Evolutionary conservation across 2,329 filamentous ascomycete genomes (phyloP).

Genomic region (Hymenoscyphus salicellus): DNA sequence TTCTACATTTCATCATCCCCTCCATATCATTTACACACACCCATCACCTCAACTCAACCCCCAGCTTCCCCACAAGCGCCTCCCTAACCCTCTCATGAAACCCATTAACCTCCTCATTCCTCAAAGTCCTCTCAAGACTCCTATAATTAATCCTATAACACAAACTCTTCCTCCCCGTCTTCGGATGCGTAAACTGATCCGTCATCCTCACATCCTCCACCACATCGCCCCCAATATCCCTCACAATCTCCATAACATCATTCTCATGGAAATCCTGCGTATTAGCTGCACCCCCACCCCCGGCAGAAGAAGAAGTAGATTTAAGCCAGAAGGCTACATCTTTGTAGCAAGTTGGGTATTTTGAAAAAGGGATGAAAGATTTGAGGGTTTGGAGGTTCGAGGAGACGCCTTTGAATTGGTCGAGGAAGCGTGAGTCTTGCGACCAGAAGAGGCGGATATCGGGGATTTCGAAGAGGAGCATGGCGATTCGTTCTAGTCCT

Average conservation of each 20-base stretch:
- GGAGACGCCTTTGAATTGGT: slow-evolving; percentile 70
- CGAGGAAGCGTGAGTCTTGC: slow-evolving; percentile 76
- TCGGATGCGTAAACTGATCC: slow-evolving; percentile 86
- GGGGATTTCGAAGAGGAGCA: slow-evolving; percentile 93
- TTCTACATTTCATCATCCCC: too few species aligned
- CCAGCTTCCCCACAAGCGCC: slow-evolving; percentile 66
- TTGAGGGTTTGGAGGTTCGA: slow-evolving; percentile 48
- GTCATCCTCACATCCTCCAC: slow-evolving; percentile 84
- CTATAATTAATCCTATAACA: slow-evolving; percentile 94
- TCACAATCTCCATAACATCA: slow-evolving; percentile 93
- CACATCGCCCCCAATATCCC: slow-evolving; percentile 74
- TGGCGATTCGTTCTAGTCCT: slow-evolving; percentile 90
- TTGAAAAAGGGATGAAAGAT: slow-evolving; percentile 84
- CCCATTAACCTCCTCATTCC: slow-evolving; percentile 73
- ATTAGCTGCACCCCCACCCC: slow-evolving; percentile 44
- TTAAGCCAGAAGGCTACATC: slow-evolving; percentile 92
- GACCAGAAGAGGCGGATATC: slow-evolving; percentile 98
- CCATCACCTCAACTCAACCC: slow-evolving; percentile 75
- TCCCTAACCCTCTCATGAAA: slow-evolving; percentile 67
- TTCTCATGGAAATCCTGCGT: slow-evolving; percentile 76
- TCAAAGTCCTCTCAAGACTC: slow-evolving; percentile 86
- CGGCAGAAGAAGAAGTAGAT: slow-evolving; percentile 51
- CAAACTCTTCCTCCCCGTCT: slow-evolving; percentile 76
- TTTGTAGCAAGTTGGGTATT: slow-evolving; percentile 82
- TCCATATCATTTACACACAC: too few species aligned